A percentile compares a stretch with the other conserved stretches of the same genome.
Evolutionary conservation across 2,329 filamentous ascomycete species (phyloP).

Genomic region (Furcasterigmium furcatum): DNA sequence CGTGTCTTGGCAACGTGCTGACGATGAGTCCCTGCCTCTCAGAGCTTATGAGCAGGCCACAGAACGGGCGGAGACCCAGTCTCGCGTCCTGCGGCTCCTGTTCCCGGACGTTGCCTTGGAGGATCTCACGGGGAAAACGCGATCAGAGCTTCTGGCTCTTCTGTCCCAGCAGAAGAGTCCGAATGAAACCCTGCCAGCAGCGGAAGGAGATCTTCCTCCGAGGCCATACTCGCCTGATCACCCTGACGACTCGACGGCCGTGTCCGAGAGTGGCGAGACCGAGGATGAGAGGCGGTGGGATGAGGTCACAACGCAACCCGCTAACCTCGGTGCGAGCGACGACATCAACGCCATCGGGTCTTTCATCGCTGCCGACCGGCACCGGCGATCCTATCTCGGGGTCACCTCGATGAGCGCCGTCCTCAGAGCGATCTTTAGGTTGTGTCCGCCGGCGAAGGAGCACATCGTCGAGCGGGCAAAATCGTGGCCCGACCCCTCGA

Average conservation of each 20-base stretch:
- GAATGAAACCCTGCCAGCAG: neutral
- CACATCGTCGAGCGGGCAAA: conserved; percentile 19
- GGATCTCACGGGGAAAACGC: conserved; percentile 15
- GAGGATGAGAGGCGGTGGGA: conserved; percentile 23
- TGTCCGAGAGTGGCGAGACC: conserved; percentile 21
- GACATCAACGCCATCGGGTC: conserved; percentile 32
- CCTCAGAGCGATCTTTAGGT: conserved; percentile 51
- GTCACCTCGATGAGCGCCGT: conserved; percentile 63
- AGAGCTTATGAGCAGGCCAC: conserved; percentile 21
- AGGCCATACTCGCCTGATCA: neutral
- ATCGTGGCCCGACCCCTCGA: conserved; percentile 15
- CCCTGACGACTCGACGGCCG: conserved; percentile 16
- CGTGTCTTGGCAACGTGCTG: neutral
- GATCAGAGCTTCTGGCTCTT: conserved; percentile 14
- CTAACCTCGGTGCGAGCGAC: conserved; percentile 19
- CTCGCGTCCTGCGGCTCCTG: conserved; percentile 15
- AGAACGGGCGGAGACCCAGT: conserved; percentile 17
- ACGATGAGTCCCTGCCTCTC: neutral
- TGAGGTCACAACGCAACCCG: conserved; percentile 19
- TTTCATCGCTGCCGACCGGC: conserved; percentile 50
- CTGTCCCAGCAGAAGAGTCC: conserved; percentile 2
- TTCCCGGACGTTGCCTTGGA: conserved; percentile 14
- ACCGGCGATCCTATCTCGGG: conserved; percentile 57
- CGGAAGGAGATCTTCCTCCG: neutral
- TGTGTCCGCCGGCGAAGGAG: conserved; percentile 24